Evolutionary conservation across 345 rosid genomes (phyloP), one percentile per base, ranked within the genome.

Genomic region (Camelina sativa): DNA sequence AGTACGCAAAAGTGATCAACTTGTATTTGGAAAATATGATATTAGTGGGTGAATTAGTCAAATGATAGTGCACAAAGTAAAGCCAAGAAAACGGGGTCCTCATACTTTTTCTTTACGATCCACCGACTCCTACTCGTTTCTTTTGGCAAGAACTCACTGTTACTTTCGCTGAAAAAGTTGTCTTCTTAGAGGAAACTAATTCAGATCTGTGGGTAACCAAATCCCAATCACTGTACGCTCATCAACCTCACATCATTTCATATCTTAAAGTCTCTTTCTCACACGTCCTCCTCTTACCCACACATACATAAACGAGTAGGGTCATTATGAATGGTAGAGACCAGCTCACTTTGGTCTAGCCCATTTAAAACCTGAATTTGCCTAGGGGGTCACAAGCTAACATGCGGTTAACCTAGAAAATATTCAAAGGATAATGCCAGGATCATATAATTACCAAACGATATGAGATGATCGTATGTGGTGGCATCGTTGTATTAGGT

Each of bases 141-240:
- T 48, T 70, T 56, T 50, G 67, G 62, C 67, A 77, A 62, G 69
- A 62, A 8, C 51, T 69, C 74, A 69, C 58, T 76, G 50, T 63
- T 54, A 54, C 17, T 62, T 71, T 69, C 70, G 59, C 65, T 70
- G 71, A 63, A 25, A 69, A 70, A 63, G 37, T 41, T 69, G 58
- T 70, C 53, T 55, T 59, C 51, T 44, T 44, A 48, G 34, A 20
- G 28, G 69, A 69, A 7, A 48, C 79, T 60, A 25, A 25, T 58
- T 13, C 17, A 66, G 53, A 75, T 67, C 25, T 67, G 67, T 59
- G 66, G 34, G 61, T 59, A 41, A 55, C 37, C 40, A 50, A 69
- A 61, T 65, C 81, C 68, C 56, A 77, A 63, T 83, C 71, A 82
- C 82, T 83, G 67, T 72, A 67, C 73, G 17, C 69, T 80, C 77